These are phyloP conservation scores for Colletotrichum scovillei DNA, from an alignment of 2,329 filamentous ascomycete genomes.

Conservation along the genomic window DNA sequence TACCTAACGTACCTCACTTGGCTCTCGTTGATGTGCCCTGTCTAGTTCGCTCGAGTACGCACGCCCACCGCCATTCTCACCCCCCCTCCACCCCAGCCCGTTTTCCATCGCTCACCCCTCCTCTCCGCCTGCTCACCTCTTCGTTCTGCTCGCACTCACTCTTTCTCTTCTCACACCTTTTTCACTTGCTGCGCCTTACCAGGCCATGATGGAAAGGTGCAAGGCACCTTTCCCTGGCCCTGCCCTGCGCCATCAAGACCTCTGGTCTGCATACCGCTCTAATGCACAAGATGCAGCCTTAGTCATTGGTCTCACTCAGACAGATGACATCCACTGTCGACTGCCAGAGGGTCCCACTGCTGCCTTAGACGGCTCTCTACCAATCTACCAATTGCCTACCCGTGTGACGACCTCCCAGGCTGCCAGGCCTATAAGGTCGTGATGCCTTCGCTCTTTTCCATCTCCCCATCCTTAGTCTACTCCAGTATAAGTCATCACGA, in stretches of 20 bases:
- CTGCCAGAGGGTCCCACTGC: constrained; percentile 31
- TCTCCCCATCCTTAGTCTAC: constrained; percentile 33
- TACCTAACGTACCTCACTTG: constrained; percentile 20
- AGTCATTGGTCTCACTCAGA: constrained; percentile 37
- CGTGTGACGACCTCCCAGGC: constrained; percentile 47
- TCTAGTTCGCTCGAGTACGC: neutral
- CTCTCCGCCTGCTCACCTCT: constrained; percentile 25
- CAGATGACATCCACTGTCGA: constrained; percentile 35
- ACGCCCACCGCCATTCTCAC: constrained; percentile 20
- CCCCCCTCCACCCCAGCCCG: constrained; percentile 39
- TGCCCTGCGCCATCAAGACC: constrained; percentile 39
- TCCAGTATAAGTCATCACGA: constrained; percentile 35
- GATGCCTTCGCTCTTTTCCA: constrained; percentile 55
- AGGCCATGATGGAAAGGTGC: constrained; percentile 33
- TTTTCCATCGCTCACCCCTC: constrained; percentile 39
- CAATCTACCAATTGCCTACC: constrained; percentile 40
- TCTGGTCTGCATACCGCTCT: constrained; percentile 34
- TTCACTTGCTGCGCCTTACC: constrained; percentile 30
- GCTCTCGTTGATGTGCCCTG: neutral
- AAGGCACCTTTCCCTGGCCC: constrained; percentile 39
- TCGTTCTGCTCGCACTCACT: constrained; percentile 1
- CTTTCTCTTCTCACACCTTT: constrained; percentile 28
- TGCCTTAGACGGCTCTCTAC: constrained; percentile 28
- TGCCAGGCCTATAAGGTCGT: constrained; percentile 65
- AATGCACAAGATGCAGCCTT: constrained; percentile 41